Evolutionary conservation across 1,139 yeast genomes (phyloP).

Genomic region (Scheffersomyces cryptocercus): DNA sequence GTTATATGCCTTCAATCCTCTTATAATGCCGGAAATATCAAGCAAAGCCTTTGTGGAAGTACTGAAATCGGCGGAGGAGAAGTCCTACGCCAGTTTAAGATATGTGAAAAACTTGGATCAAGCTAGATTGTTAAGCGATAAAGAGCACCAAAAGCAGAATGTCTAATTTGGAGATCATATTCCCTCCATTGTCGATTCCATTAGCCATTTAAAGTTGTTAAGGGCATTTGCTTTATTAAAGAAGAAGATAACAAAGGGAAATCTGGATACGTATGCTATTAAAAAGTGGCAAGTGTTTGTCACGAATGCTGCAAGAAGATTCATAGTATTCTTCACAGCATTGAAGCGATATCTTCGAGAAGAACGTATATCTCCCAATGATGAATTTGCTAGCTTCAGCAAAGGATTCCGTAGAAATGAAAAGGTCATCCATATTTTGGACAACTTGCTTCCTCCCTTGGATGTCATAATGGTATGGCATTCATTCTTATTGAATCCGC

Average conservation of each 20-base stretch:
- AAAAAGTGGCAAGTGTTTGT: conserved; percentile 30
- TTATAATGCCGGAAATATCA: no score
- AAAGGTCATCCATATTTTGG: conserved; percentile 1
- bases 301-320: conserved; percentile 30
- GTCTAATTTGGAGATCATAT: no score
- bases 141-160: conserved; percentile 1
- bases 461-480: conserved; percentile 47
- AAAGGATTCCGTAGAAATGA: conserved; percentile 1
- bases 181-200: conserved; percentile 11
- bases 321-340: conserved; percentile 26
- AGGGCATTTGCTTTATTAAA: conserved; percentile 28
- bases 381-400: conserved; percentile 6
- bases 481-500: conserved; percentile 29
- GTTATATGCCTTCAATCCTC: no score
- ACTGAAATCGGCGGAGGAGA: background rate
- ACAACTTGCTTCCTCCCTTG: conserved; percentile 28
- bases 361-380: background rate
- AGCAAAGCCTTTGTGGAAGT: background rate
- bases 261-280: no score
- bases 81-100: background rate
- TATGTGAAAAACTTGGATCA: background rate
- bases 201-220: conserved; percentile 34
- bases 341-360: conserved; percentile 6
- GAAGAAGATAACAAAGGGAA: conserved; percentile 8
- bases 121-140: no score